phyloP scores from a whole-genome alignment of 768 basidiomycete species.

The Leucocoprinus leucothites region DNA sequence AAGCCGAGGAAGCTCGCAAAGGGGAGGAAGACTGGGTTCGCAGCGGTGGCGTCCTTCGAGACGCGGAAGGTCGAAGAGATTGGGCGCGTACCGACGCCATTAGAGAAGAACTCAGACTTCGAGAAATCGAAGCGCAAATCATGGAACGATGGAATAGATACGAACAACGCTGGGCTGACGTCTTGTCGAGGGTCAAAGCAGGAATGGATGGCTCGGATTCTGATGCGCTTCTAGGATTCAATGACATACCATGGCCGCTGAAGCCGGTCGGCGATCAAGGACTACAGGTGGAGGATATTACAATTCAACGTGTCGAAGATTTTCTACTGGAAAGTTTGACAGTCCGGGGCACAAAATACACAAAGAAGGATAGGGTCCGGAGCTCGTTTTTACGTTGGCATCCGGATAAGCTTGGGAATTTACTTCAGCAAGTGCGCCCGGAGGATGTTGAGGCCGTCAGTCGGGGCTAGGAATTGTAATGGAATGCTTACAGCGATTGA shows the following conservation, averaged over 20 bases:
- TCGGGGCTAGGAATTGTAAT: slow-evolving; percentile 46
- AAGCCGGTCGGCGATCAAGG: slow-evolving; percentile 11
- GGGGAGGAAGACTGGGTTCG: slow-evolving; percentile 62
- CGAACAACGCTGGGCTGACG: slow-evolving; percentile 46
- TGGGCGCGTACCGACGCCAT: slow-evolving; percentile 46
- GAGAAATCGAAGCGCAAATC: slow-evolving; percentile 37
- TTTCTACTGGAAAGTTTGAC: slow-evolving; percentile 48
- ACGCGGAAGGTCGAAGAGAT: slow-evolving; percentile 47
- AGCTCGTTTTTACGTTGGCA: slow-evolving; percentile 65
- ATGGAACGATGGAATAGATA: slow-evolving; percentile 49
- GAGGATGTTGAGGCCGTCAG: slow-evolving; percentile 43
- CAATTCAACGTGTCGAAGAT: slow-evolving; percentile 34
- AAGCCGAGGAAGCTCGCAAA: slow-evolving; percentile 38
- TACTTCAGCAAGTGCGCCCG: slow-evolving; percentile 40
- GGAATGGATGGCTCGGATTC: slow-evolving; percentile 9
- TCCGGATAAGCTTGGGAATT: slow-evolving; percentile 55
- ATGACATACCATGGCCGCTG: slow-evolving; percentile 66
- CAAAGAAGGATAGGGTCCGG: slow-evolving; percentile 52
- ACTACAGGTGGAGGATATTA: slow-evolving; percentile 30
- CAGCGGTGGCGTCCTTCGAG: slow-evolving; percentile 52
- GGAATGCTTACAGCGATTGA: slow-evolving; percentile 29
- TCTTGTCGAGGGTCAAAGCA: slow-evolving; percentile 26
- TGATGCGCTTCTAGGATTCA: slow-evolving; percentile 33
- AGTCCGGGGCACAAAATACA: slow-evolving; percentile 37
- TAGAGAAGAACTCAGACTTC: slow-evolving; percentile 41